phyloP scores from a whole-genome alignment of 1,284 basidiomycete genomes.

The Flammula alnicola region DNA sequence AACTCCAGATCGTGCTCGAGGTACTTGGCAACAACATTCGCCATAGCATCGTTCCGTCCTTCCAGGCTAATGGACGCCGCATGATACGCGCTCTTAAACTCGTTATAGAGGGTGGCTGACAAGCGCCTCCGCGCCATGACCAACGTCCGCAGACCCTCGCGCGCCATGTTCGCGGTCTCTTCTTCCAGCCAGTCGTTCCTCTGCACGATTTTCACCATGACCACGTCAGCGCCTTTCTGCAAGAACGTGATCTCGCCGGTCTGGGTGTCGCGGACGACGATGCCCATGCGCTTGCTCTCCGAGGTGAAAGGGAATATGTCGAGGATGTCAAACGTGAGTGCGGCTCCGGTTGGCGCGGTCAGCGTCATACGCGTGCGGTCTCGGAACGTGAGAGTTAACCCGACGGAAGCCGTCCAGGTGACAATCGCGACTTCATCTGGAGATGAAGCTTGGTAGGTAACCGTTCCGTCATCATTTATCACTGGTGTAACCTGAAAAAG shows the following conservation, averaged over 20 bases:
- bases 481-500: constrained; percentile 87
- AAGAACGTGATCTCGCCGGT: constrained; percentile 87
- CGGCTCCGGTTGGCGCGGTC: constrained; percentile 66
- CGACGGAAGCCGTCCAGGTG: constrained; percentile 96
- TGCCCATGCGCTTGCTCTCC: constrained; percentile 99
- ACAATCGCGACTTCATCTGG: constrained; percentile 99
- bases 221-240: constrained; percentile 97
- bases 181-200: constrained; percentile 99
- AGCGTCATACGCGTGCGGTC: constrained; percentile 89
- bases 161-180: constrained; percentile 98
- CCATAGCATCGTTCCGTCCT: constrained; percentile 83
- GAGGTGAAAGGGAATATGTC: constrained; percentile 98
- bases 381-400: constrained; percentile 85
- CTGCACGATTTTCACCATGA: constrained; percentile 94
- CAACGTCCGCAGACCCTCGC: constrained; percentile 93
- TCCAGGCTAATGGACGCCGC: constrained; percentile 80
- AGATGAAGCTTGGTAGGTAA: constrained; percentile 98
- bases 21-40: constrained; percentile 72
- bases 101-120: constrained; percentile 67
- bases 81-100: constrained; percentile 80
- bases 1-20: constrained; percentile 92
- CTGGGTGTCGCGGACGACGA: constrained; percentile 83
- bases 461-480: constrained; percentile 88
- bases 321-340: constrained; percentile 83
- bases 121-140: constrained; percentile 89